Percentiles rank a stretch among this genome's conserved stretches.
phyloP scores from a whole-genome alignment of 805 yeast genomes.

The Candida piceae region DNA sequence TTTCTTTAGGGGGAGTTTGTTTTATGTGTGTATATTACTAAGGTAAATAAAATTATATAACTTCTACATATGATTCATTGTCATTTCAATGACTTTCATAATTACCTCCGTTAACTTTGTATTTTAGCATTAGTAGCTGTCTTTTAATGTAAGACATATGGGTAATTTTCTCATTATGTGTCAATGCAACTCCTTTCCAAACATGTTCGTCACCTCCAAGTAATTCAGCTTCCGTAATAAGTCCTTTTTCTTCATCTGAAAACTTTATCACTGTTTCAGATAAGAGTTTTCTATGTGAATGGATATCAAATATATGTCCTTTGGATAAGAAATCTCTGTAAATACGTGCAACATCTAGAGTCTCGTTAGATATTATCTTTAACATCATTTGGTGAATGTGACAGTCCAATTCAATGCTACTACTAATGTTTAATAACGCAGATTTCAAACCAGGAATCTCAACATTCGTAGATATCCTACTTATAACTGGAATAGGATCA shows the following conservation, averaged over 20 bases:
- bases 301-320: slow-evolving; percentile 31
- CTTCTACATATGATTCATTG: no score
- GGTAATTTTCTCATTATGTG: slow-evolving; percentile 27
- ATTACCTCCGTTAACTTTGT: background rate
- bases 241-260: slow-evolving; percentile 5
- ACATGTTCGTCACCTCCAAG: slow-evolving; percentile 23
- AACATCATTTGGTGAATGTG: slow-evolving; percentile 52
- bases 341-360: slow-evolving; percentile 31
- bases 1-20: slow-evolving; percentile 3
- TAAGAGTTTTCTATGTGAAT: slow-evolving; percentile 6
- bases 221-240: slow-evolving; percentile 28
- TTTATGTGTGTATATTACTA: background rate
- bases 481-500: slow-evolving; percentile 66
- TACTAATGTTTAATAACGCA: slow-evolving; percentile 56
- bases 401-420: slow-evolving; percentile 53
- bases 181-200: slow-evolving; percentile 26
- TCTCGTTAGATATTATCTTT: slow-evolving; percentile 49
- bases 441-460: slow-evolving; percentile 60
- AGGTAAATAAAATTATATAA: no score
- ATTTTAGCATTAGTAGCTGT: slow-evolving; percentile 7
- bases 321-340: slow-evolving; percentile 26
- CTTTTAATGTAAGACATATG: slow-evolving; percentile 28
- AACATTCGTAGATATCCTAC: slow-evolving; percentile 55
- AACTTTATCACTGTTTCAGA: slow-evolving; percentile 19
- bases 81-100: background rate